Evolutionary conservation across 176 grass and related monocot species (phyloP).

Genomic region (Ensete glaucum): DNA sequence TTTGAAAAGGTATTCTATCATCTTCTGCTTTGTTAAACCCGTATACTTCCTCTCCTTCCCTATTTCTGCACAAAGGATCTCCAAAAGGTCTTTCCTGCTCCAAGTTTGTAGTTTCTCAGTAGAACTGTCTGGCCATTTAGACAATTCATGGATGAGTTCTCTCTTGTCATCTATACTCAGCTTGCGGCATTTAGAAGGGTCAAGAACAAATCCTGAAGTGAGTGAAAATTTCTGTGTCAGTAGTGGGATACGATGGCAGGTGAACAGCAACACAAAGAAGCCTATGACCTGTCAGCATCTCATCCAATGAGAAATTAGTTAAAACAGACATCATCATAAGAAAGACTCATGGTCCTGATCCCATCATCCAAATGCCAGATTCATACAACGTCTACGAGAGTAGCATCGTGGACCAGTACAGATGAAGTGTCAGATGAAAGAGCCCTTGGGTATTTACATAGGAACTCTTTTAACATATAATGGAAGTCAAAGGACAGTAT

Average conservation of each 20-base stretch:
- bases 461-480: background rate
- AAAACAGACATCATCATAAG: background rate
- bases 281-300: background rate
- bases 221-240: constrained; percentile 13
- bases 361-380: background rate
- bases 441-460: background rate
- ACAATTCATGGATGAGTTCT: constrained; percentile 65
- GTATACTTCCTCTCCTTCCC: constrained; percentile 96
- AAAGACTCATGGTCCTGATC: background rate
- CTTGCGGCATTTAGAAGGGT: constrained; percentile 68
- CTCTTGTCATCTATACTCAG: constrained; percentile 81
- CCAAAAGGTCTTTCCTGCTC: constrained; percentile 85
- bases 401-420: background rate
- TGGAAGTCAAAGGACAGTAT: background rate
- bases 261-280: background rate
- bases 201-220: constrained; percentile 45
- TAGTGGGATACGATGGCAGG: background rate
- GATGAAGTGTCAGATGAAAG: background rate
- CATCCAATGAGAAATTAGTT: background rate
- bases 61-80: constrained; percentile 94
- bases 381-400: too few species aligned
- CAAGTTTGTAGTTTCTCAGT: constrained; percentile 75
- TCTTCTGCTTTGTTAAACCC: constrained; percentile 92
- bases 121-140: constrained; percentile 64
- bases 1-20: constrained; percentile 95